phyloP scores from a whole-genome alignment of 1,284 basidiomycete species.

The Dichomitus squalens region DNA sequence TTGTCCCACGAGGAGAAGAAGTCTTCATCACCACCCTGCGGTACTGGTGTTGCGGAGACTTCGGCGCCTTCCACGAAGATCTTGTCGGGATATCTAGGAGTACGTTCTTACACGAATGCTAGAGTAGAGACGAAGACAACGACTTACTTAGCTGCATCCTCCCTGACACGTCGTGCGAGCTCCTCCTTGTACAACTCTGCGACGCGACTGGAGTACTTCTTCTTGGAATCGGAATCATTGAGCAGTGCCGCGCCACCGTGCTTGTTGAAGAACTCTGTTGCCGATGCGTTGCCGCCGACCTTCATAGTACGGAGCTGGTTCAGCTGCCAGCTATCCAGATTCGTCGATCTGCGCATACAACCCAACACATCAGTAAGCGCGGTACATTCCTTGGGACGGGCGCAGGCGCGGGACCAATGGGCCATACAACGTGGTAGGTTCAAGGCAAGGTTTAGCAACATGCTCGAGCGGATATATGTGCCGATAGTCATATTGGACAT shows the following conservation, averaged over 20 bases:
- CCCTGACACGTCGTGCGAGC: constrained; percentile 79
- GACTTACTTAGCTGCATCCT: constrained; percentile 75
- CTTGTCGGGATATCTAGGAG: constrained; percentile 68
- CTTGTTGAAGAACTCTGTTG: constrained; percentile 88
- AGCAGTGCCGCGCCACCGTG: constrained; percentile 80
- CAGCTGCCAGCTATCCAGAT: constrained; percentile 95
- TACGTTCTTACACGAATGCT: neutral
- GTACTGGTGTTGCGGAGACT: constrained; percentile 37
- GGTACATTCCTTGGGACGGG: too few species aligned
- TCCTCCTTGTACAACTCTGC: constrained; percentile 95
- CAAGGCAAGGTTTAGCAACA: too few species aligned
- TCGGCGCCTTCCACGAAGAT: constrained; percentile 81
- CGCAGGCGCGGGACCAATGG: too few species aligned
- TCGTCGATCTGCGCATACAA: constrained; percentile 77
- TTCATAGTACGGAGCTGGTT: constrained; percentile 95
- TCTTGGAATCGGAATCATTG: constrained; percentile 79
- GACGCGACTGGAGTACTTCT: constrained; percentile 85
- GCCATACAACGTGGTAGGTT: too few species aligned
- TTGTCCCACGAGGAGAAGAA: constrained; percentile 98
- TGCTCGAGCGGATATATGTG: too few species aligned
- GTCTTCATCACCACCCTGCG: constrained; percentile 69
- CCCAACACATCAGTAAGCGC: neutral
- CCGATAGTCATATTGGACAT: too few species aligned
- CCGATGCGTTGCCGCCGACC: constrained; percentile 91
- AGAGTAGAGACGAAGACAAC: neutral